These are phyloP conservation scores for Monosporascus sp. DNA, from an alignment of 2,329 filamentous ascomycete species.

Conservation along the genomic window DNA sequence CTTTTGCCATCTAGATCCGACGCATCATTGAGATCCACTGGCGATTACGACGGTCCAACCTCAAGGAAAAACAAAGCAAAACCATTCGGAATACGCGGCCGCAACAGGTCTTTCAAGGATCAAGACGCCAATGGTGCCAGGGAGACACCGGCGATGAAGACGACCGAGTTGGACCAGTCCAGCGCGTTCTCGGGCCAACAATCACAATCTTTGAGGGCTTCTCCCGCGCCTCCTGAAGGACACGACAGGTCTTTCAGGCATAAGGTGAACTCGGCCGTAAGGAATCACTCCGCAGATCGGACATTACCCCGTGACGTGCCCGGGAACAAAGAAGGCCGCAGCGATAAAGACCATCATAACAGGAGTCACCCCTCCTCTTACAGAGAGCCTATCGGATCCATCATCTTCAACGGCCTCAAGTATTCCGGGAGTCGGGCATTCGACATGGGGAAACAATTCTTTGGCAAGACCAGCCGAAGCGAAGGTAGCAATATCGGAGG, in stretches of 20 bases:
- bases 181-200: conserved; percentile 32
- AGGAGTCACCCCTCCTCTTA: conserved; percentile 48
- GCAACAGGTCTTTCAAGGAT: conserved; percentile 48
- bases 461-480: conserved; percentile 70
- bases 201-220: conserved; percentile 50
- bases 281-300: conserved; percentile 72
- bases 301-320: conserved; percentile 39
- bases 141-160: conserved; percentile 25
- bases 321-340: conserved; percentile 36
- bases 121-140: conserved; percentile 32
- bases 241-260: conserved; percentile 64
- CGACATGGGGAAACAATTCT: conserved; percentile 76
- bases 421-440: conserved; percentile 69
- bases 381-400: conserved; percentile 55
- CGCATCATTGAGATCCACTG: conserved; percentile 44
- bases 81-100: conserved; percentile 47
- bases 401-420: conserved; percentile 69
- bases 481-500: conserved; percentile 52
- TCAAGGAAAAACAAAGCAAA: conserved; percentile 49
- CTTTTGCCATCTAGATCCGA: conserved; percentile 46
- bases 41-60: conserved; percentile 39
- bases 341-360: conserved; percentile 42
- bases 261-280: conserved; percentile 58
- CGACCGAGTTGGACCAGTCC: conserved; percentile 32
- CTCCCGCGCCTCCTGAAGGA: conserved; percentile 47